These are phyloP conservation scores for Hymenoscyphus fraxineus DNA, from an alignment of 2,329 filamentous ascomycete genomes.

Conservation along the genomic window DNA sequence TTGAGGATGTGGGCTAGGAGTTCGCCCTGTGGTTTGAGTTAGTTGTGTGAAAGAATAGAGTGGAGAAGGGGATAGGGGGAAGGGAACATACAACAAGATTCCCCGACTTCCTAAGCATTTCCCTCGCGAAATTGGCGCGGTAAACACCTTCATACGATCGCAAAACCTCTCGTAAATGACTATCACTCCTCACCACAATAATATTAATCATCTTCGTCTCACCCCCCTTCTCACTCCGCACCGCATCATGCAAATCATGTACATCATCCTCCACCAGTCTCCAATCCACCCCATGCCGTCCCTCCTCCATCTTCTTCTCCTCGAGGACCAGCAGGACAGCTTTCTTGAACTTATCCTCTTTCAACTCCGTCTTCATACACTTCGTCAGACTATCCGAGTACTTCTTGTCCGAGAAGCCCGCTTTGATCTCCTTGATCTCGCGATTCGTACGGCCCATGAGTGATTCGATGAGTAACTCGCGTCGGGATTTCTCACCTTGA, in stretches of 20 bases:
- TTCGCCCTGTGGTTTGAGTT: constrained; percentile 66
- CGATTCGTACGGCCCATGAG: constrained; percentile 85
- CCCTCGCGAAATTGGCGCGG: constrained; percentile 77
- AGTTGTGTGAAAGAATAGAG: neutral
- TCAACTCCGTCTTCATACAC: constrained; percentile 90
- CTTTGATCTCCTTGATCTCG: constrained; percentile 85
- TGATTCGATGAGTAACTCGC: constrained; percentile 87
- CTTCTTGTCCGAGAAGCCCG: constrained; percentile 85
- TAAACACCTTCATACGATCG: constrained; percentile 71
- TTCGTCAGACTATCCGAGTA: constrained; percentile 75
- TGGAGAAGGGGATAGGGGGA: neutral
- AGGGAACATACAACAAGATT: constrained; percentile 78
- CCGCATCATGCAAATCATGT: constrained; percentile 61
- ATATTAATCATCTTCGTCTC: constrained; percentile 86
- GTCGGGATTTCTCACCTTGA: constrained; percentile 76
- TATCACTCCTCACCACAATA: constrained; percentile 74
- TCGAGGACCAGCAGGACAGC: constrained; percentile 82
- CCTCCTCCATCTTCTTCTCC: constrained; percentile 77
- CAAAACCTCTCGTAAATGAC: constrained; percentile 77
- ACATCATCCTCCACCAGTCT: constrained; percentile 68
- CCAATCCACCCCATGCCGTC: constrained; percentile 24
- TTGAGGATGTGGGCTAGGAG: constrained; percentile 93
- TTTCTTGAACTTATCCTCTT: constrained; percentile 92
- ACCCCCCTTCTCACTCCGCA: constrained; percentile 73
- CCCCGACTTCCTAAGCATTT: constrained; percentile 81